A percentile compares a stretch with the other conserved stretches of the same genome.
phyloP scores from a whole-genome alignment of 2,329 filamentous ascomycete species.

The Leptodontidium sp. region DNA sequence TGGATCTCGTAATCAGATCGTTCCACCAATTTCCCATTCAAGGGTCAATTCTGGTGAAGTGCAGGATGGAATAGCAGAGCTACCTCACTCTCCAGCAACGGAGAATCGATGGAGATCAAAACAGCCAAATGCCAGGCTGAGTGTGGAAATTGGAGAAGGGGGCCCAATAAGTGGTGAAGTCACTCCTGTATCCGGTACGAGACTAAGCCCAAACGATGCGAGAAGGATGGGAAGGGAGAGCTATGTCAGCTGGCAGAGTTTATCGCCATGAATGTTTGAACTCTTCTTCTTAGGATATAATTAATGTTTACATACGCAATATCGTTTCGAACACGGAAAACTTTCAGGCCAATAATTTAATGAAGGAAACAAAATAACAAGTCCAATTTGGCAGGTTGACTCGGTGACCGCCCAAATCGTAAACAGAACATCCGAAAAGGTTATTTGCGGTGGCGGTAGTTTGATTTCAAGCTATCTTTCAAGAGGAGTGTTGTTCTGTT shows the following conservation, averaged over 20 bases:
- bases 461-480: no score
- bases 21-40: background rate
- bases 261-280: background rate
- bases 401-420: no score
- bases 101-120: conserved; percentile 4
- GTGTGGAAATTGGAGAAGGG: background rate
- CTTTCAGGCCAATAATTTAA: no score
- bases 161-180: background rate
- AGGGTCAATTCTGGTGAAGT: background rate
- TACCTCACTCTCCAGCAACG: background rate
- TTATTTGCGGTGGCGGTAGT: no score
- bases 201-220: background rate
- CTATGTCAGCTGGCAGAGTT: conserved; percentile 13
- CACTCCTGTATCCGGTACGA: background rate
- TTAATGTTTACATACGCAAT: conserved; percentile 2
- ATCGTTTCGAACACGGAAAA: no score
- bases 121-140: background rate
- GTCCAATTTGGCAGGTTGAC: no score
- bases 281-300: background rate
- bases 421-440: no score
- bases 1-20: background rate
- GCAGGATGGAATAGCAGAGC: conserved; percentile 3
- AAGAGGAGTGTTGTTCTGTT: no score
- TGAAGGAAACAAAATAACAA: no score
- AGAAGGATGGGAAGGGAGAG: conserved; percentile 8